Evolutionary conservation across 2,329 filamentous ascomycete species (phyloP).

Genomic region (Endothia cerciana): DNA sequence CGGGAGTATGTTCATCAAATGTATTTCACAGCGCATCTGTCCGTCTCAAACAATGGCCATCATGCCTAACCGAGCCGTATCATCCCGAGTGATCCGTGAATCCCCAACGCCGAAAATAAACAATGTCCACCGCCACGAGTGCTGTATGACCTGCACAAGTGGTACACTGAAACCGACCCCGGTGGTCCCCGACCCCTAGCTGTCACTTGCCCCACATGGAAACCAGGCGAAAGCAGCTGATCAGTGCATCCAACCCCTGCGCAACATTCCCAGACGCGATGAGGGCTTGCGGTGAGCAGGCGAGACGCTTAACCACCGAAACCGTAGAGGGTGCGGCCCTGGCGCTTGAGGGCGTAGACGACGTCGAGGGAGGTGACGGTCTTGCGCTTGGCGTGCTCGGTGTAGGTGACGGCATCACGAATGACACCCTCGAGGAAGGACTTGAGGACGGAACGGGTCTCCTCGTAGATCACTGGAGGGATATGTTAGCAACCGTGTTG

Average conservation of each 20-base stretch:
- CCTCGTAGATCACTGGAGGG: conserved; percentile 74
- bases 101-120: conserved; percentile 35
- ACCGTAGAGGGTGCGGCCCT: conserved; percentile 69
- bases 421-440: conserved; percentile 84
- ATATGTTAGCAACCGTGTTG: conserved; percentile 28
- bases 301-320: conserved; percentile 61
- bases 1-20: conserved; percentile 30
- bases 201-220: neutral
- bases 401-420: conserved; percentile 79
- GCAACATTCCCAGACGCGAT: neutral
- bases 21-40: conserved; percentile 29
- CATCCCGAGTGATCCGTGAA: conserved; percentile 32
- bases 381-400: conserved; percentile 82
- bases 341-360: conserved; percentile 66
- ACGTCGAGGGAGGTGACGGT: conserved; percentile 69
- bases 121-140: conserved; percentile 18
- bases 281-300: neutral
- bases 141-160: conserved; percentile 22
- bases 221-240: conserved; percentile 9
- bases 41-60: conserved; percentile 28
- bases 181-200: conserved; percentile 18
- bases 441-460: conserved; percentile 82
- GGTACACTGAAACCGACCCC: conserved; percentile 16
- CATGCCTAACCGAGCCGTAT: conserved; percentile 32
- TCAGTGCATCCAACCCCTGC: conserved; percentile 19